Evolutionary conservation across 108 stramenopile species (phyloP), one percentile per base, ranked within the genome.

Genomic region (Cyclostephanos invisitatus): DNA sequence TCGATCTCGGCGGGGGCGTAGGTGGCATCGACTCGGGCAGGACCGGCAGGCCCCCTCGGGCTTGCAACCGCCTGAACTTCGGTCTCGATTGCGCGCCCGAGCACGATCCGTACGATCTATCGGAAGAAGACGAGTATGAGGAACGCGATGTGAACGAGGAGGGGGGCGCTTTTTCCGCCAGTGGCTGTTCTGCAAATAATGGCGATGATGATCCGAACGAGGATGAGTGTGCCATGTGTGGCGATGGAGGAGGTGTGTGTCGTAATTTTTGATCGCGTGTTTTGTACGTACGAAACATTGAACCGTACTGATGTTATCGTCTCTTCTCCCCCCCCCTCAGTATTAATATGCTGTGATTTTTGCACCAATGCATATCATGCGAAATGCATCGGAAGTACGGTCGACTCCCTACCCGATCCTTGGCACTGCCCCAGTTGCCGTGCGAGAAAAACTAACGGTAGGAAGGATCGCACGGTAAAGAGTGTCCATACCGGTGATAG

Each of bases 161-260:
- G 40, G 40, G 7, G 40, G 40, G 24, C 3, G 3, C 24, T 24
- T 53, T 18, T 7, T 37, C 58, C 14, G 35, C 56, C 27, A 22
- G 6, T 28, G 56, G 50, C 50, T 20, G 6, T 7, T 51, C n/a
- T 55, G 55, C 24, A 1, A 25, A 55, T 55, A 18, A 51, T 55
- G 55, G 28, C 8, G 0, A 25, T 5, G 55, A 25, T 5, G 55
- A 55, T 55, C 24, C 14, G 37, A 59, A 59, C 58, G 37, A 59
- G 14, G 58, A 59, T 8, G 36, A 59, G 18, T 59, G 58, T 37
- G 58, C 14, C 29, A 59, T 38, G 37, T 59, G 58, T 59, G 58
- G 58, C 35, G 58, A 59, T 37, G 58, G 58, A 29, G 58, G 58
- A 17, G 58, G 58, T 59, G 58, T 59, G 58, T 32, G 58, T 59